Evolutionary conservation across 257 asterid genomes (phyloP).

Genomic region (Nicotiana noctiflora): DNA sequence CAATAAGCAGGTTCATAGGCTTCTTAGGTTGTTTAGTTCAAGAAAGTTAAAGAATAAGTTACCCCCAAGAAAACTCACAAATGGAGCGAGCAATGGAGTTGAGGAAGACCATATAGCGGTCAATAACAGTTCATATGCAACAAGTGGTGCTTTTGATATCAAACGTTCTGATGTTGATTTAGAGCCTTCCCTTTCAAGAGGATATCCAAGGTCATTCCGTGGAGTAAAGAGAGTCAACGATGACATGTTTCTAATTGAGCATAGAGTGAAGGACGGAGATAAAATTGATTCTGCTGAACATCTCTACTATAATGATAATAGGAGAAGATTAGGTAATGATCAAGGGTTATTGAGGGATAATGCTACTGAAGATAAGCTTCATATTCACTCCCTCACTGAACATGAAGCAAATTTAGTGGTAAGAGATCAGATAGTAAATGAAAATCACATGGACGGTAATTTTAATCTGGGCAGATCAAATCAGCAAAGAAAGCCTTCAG

Average conservation of each 20-base stretch:
- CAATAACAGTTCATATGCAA: conserved; percentile 19
- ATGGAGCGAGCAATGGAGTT: conserved; percentile 16
- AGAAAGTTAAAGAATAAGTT: conserved; percentile 32
- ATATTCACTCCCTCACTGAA: conserved; percentile 20
- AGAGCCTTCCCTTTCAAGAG: conserved; percentile 18
- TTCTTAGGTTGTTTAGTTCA: conserved; percentile 52
- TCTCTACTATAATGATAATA: conserved; percentile 11
- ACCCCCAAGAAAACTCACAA: conserved; percentile 19
- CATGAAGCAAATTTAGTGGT: conserved; percentile 21
- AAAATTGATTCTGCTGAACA: conserved; percentile 14
- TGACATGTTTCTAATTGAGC: conserved; percentile 18
- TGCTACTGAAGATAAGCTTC: conserved; percentile 17
- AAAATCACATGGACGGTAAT: conserved; percentile 19
- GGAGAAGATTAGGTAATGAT: conserved; percentile 34
- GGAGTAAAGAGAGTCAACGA: conserved; percentile 19
- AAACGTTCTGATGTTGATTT: conserved; percentile 16
- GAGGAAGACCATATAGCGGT: conserved; percentile 26
- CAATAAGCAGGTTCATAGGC: conserved; percentile 48
- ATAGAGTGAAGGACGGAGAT: conserved; percentile 24
- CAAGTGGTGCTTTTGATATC: conserved; percentile 17
- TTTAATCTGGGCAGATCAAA: conserved; percentile 18
- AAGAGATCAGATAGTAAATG: conserved; percentile 22
- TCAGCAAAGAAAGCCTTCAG: conserved; percentile 22
- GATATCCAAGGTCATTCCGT: conserved; percentile 21
- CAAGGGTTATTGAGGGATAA: conserved; percentile 20